phyloP scores from a whole-genome alignment of 2,329 filamentous ascomycete species.

The Kalaharituber pfeilii region DNA sequence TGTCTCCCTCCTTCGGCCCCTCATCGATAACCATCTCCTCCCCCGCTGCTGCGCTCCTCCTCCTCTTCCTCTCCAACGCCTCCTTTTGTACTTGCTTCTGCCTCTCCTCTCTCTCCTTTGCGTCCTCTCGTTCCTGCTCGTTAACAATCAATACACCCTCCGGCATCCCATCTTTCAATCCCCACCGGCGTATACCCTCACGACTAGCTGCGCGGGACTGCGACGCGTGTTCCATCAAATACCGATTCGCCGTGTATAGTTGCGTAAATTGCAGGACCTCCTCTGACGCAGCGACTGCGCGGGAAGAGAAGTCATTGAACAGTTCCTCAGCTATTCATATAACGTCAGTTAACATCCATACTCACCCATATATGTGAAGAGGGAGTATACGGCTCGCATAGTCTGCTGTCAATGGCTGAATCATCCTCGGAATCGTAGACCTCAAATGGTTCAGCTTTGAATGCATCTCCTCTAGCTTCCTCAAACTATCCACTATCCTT shows the following conservation, averaged over 20 bases:
- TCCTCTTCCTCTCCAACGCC: neutral
- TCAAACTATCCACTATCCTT: neutral
- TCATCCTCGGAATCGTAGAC: neutral
- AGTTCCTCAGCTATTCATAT: neutral
- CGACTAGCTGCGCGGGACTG: neutral
- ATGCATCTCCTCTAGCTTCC: neutral
- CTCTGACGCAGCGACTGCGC: neutral
- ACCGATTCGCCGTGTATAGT: neutral
- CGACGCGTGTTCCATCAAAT: neutral
- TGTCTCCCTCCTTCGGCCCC: conserved; percentile 7
- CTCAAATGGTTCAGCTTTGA: neutral
- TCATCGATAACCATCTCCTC: neutral
- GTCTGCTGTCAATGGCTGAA: too few species aligned
- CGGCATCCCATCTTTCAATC: neutral
- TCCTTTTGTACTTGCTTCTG: conserved; percentile 7
- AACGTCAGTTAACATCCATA: too few species aligned
- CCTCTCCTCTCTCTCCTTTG: conserved; percentile 11
- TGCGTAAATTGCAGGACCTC: neutral
- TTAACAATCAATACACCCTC: neutral
- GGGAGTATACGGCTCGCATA: neutral
- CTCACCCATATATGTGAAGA: neutral
- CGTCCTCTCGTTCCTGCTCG: neutral
- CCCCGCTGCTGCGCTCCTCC: conserved; percentile 5
- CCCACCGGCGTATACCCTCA: neutral
- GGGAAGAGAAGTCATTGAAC: neutral